Conservation (phyloP, 1,284 basidiomycete genomes). For the Tylopilus orsonianus region DNA sequence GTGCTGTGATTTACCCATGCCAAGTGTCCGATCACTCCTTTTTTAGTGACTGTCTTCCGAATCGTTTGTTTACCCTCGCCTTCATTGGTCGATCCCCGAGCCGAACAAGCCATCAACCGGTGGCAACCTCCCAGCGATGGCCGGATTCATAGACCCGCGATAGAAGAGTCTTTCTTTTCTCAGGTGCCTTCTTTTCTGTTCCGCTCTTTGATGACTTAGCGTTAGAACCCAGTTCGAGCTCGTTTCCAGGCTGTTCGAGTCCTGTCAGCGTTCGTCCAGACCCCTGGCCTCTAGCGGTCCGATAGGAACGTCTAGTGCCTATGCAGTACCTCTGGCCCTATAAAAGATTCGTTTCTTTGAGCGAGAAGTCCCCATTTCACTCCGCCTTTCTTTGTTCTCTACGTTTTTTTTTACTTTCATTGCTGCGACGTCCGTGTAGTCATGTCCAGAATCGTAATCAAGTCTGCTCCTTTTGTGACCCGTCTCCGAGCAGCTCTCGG, state of each 20-base stretch:
- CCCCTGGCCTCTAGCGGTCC: no score
- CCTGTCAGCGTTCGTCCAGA: no score
- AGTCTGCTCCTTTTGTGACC: slow-evolving; percentile 45
- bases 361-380: background rate
- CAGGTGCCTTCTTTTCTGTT: background rate
- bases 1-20: background rate
- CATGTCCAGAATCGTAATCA: slow-evolving; percentile 34
- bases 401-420: no score
- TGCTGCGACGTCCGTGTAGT: background rate
- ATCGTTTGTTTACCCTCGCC: background rate
- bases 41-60: slow-evolving; percentile 1
- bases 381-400: no score
- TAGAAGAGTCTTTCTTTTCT: background rate
- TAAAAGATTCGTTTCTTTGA: slow-evolving; percentile 19
- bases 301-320: no score
- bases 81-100: background rate
- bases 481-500: slow-evolving; percentile 36
- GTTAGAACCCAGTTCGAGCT: background rate
- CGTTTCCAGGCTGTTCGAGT: slow-evolving; percentile 5
- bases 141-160: background rate
- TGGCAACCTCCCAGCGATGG: slow-evolving; percentile 1
- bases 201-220: background rate
- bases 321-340: slow-evolving; percentile 10
- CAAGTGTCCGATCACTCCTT: background rate
- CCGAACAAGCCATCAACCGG: background rate